Conservation (phyloP, 2,329 filamentous ascomycete species). For the Fusarium neocosmosporiellum region DNA sequence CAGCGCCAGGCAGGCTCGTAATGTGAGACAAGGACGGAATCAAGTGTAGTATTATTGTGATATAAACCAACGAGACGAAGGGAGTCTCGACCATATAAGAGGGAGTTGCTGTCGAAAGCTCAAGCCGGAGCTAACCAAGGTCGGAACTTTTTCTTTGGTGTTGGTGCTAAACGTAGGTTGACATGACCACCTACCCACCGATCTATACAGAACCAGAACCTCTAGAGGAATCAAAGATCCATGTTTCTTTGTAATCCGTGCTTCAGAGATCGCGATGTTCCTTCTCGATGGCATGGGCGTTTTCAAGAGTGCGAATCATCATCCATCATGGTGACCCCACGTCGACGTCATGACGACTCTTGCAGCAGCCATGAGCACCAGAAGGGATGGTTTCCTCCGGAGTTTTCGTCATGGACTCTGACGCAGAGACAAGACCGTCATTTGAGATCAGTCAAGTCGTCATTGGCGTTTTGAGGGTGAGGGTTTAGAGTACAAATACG, state of each 20-base stretch:
- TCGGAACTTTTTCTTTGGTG: conserved; percentile 1
- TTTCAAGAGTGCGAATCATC: conserved; percentile 9
- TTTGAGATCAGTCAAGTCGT: conserved; percentile 19
- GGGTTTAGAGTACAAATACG: background rate
- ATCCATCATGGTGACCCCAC: conserved; percentile 37
- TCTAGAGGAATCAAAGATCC: background rate
- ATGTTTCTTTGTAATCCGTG: conserved; percentile 10
- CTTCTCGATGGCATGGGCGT: background rate
- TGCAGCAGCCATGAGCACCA: background rate
- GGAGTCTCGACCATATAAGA: background rate
- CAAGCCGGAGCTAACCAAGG: background rate
- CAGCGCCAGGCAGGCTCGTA: conserved; percentile 4
- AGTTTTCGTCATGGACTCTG: conserved; percentile 36
- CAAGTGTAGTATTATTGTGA: conserved; percentile 35
- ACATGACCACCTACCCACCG: background rate
- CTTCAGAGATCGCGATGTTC: conserved; percentile 18
- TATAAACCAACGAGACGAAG: background rate
- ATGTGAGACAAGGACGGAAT: conserved; percentile 4
- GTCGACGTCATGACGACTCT: conserved; percentile 34
- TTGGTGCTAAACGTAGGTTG: too few species aligned
- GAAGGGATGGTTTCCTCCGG: conserved; percentile 34
- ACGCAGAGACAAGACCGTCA: conserved; percentile 3
- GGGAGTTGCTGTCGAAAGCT: conserved; percentile 9
- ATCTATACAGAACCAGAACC: background rate
- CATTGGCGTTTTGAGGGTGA: conserved; percentile 3